Conservation (phyloP, 75 land plant genomes). For the Pinus albicaulis region DNA sequence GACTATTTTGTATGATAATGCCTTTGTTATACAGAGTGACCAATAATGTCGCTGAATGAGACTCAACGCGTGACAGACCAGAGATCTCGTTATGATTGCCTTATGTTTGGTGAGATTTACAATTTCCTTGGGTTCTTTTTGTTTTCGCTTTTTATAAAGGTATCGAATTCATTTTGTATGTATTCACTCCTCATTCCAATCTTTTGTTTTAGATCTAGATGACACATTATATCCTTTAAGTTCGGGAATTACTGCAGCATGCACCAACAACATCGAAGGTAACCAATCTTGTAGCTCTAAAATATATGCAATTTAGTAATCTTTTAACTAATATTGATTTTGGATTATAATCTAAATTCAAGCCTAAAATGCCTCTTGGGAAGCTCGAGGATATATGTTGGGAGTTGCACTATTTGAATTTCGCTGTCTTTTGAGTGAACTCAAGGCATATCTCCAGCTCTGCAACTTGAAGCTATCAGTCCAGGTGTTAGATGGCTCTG, state of each 20-base stretch:
- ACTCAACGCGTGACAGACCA: constrained; percentile 24
- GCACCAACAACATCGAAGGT: constrained; percentile 76
- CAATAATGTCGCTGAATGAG: constrained; percentile 23
- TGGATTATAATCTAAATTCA: background rate
- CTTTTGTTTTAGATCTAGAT: constrained; percentile 53
- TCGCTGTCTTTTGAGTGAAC: too few relatives aligned
- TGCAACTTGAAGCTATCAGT: too few relatives aligned
- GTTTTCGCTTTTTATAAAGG: background rate
- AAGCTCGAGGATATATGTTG: too few relatives aligned
- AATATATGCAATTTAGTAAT: background rate
- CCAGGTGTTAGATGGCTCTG: too few relatives aligned
- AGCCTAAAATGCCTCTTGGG: background rate
- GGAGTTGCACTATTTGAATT: too few relatives aligned
- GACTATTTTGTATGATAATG: too few relatives aligned
- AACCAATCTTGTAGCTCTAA: constrained; percentile 8
- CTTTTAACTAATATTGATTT: background rate
- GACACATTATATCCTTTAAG: constrained; percentile 82
- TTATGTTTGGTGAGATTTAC: constrained; percentile 51
- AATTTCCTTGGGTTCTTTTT: background rate
- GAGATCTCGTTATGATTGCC: constrained; percentile 53
- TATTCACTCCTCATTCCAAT: background rate
- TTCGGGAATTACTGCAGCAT: constrained; percentile 56
- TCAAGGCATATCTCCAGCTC: too few relatives aligned
- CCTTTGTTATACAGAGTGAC: too few relatives aligned
- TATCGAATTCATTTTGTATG: background rate